Conservation (phyloP, 352 stramenopile genomes). For the Globisporangium iwayamae region DNA sequence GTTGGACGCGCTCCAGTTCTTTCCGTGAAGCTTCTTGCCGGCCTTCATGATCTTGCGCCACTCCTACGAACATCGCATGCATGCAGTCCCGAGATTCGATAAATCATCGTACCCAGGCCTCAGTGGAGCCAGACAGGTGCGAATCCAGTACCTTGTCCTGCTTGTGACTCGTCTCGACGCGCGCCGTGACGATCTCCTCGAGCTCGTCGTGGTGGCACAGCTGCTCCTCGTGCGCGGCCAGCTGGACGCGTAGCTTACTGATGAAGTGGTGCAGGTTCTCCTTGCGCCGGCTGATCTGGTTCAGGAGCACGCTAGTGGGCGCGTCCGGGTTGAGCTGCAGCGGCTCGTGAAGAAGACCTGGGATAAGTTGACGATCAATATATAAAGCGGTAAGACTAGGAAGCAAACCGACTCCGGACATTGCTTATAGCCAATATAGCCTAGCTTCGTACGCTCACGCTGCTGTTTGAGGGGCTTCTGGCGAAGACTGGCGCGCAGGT, state of each 20-base stretch:
- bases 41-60: conserved; percentile 67
- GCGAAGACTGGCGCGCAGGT: conserved; percentile 34
- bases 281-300: conserved; percentile 59
- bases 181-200: conserved; percentile 56
- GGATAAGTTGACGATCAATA: too few relatives aligned
- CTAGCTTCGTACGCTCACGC: not conserved
- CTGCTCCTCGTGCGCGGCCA: conserved; percentile 51
- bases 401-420: conserved; percentile 4
- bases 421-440: not conserved
- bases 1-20: conserved; percentile 44
- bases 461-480: conserved; percentile 23
- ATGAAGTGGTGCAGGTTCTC: conserved; percentile 64
- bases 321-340: conserved; percentile 31
- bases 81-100: too few relatives aligned
- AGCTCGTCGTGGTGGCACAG: conserved; percentile 61
- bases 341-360: conserved; percentile 30
- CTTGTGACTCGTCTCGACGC: conserved; percentile 39
- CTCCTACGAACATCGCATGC: conserved; percentile 27
- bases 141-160: conserved; percentile 35
- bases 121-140: not conserved
- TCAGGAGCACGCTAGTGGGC: conserved; percentile 24
- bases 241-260: conserved; percentile 36
- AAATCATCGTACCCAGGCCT: too few relatives aligned
- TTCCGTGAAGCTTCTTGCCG: conserved; percentile 54
- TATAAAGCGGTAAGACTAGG: too few relatives aligned